These are phyloP conservation scores for Ustilago trichophora DNA, from an alignment of 1,284 basidiomycete species.

Conservation along the genomic window DNA sequence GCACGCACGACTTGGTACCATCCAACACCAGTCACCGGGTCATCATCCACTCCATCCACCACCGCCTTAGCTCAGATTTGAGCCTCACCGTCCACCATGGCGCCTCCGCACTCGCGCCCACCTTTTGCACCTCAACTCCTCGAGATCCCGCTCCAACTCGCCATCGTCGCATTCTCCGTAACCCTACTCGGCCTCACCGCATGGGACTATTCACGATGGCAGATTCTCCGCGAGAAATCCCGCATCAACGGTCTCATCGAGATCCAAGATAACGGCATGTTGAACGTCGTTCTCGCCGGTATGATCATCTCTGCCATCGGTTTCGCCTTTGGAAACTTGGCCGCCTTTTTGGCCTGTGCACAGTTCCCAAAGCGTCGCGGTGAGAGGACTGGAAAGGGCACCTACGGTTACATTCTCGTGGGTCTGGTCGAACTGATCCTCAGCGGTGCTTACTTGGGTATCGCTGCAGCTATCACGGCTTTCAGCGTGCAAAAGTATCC, in stretches of 20 bases:
- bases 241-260: constrained; percentile 39
- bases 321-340: constrained; percentile 45
- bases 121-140: constrained; percentile 45
- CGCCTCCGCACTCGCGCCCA: constrained; percentile 37
- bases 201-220: constrained; percentile 42
- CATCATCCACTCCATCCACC: too few relatives aligned
- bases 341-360: constrained; percentile 40
- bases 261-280: constrained; percentile 46
- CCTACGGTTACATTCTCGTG: constrained; percentile 45
- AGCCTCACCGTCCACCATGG: constrained; percentile 8
- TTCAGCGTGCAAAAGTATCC: constrained; percentile 37
- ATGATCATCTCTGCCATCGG: constrained; percentile 40
- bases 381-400: constrained; percentile 56
- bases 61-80: too few relatives aligned
- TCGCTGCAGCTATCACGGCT: constrained; percentile 48
- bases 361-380: constrained; percentile 53
- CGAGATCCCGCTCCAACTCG: constrained; percentile 51
- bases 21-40: too few relatives aligned
- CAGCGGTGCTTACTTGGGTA: constrained; percentile 44
- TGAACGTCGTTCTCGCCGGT: constrained; percentile 44
- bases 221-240: constrained; percentile 17
- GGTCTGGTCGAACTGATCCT: constrained; percentile 47
- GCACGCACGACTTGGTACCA: too few relatives aligned
- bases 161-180: constrained; percentile 45
- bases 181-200: constrained; percentile 51